Base-by-base conservation (phyloP, 2,329 filamentous ascomycete genomes). In the Penicillium verrucosum region DNA sequence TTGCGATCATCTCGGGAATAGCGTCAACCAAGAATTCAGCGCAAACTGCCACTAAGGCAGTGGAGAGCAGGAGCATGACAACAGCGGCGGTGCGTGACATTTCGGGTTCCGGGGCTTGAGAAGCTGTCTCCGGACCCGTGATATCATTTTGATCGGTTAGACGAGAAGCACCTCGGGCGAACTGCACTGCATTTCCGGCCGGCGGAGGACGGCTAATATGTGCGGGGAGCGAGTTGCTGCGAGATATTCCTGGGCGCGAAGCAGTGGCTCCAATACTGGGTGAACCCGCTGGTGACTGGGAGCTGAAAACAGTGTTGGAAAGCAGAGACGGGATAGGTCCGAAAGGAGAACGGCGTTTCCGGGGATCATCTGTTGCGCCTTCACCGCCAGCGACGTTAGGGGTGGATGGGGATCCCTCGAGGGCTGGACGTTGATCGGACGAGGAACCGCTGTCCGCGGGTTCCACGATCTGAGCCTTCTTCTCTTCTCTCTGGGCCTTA, bases 1-100 rank as follows among this genome's bases (percentile, higher is more conserved):
- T 73, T 18, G 78, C 74, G 2, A 89, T 84, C 72, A 92, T 85
- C 6, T 79, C 80, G 51, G 89, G 84, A 63, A 92, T 92, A 37
- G 86, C 85, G 61, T 85, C 82, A 29, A 91, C 89, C 74, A 92
- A 84, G 75, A 88, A 90, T 70, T 92, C 89, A 47, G 82, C 82
- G 61, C 82, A 84, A 42, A 83, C 73, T 40, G 89, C 88, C 16
- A 85, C 82, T 2, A 85, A 73, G 14, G 70, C 81, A 2, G 82
- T 85, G 4, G 80, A 81, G 53, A 81, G 67, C 21, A 84, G 67
- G 27, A 85, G 72, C 70, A 85, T 77, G 54, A 84, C 76, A 25
- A 84, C 73, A 10, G 82, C 81, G 1, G 81, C 78, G 25, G 82
- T 85, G 44, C 81, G 80, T 14, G 82, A 85, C 80, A 85, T 83